phyloP scores from a whole-genome alignment of 2,329 filamentous ascomycete genomes.

The Colletotrichum sp. region DNA sequence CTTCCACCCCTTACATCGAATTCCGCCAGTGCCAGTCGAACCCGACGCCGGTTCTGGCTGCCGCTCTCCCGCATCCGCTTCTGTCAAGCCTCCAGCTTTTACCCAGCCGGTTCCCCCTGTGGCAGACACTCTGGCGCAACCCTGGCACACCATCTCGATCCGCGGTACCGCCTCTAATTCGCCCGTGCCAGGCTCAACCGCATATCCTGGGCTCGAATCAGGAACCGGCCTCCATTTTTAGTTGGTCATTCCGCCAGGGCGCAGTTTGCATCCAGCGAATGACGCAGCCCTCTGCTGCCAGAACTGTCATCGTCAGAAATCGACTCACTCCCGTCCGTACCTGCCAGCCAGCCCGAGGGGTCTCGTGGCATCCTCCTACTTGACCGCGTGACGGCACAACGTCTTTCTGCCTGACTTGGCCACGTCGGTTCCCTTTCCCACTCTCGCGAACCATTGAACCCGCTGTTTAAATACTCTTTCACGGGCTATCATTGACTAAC shows the following conservation, averaged over 20 bases:
- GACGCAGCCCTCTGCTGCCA: constrained; percentile 12
- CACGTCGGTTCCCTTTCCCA: background rate
- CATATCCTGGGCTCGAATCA: constrained; percentile 19
- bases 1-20: background rate
- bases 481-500: background rate
- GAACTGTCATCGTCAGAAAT: constrained; percentile 22
- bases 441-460: background rate
- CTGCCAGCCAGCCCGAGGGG: constrained; percentile 3
- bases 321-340: constrained; percentile 8
- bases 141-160: constrained; percentile 15
- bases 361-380: constrained; percentile 25
- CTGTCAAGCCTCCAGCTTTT: constrained; percentile 8
- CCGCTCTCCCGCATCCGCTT: constrained; percentile 20
- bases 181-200: background rate
- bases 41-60: constrained; percentile 11
- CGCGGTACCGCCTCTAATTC: constrained; percentile 9
- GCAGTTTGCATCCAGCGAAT: constrained; percentile 20
- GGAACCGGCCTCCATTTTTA: constrained; percentile 15
- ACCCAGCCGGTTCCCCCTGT: constrained; percentile 5
- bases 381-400: constrained; percentile 22
- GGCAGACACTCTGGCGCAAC: constrained; percentile 11
- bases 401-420: constrained; percentile 1
- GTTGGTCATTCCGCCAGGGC: constrained; percentile 21
- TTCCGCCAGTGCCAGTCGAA: background rate
- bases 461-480: background rate